Percentiles rank a stretch among this genome's conserved stretches.
Conservation (phyloP, 2,329 filamentous ascomycete genomes). For the Aspergillus oerlinghausenensis region DNA sequence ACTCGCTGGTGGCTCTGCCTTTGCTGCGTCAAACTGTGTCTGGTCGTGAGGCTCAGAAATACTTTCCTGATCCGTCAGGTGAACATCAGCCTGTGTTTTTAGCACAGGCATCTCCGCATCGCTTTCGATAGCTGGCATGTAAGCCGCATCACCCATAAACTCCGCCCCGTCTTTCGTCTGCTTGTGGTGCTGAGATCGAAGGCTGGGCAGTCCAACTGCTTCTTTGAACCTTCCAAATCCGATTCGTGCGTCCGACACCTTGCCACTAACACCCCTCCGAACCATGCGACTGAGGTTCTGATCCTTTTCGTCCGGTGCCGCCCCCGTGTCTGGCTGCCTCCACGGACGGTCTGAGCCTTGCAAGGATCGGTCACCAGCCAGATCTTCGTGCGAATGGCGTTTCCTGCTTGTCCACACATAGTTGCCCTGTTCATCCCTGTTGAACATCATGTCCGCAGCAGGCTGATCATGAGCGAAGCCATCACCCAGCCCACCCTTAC, state of each 20-base stretch:
- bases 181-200: constrained; percentile 39
- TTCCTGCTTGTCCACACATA: constrained; percentile 43
- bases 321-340: constrained; percentile 26
- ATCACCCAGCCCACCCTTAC: constrained; percentile 50
- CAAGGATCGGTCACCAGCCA: constrained; percentile 24
- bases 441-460: constrained; percentile 41
- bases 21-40: constrained; percentile 11
- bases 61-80: constrained; percentile 14
- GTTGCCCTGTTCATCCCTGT: constrained; percentile 42
- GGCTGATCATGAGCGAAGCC: constrained; percentile 26
- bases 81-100: constrained; percentile 13
- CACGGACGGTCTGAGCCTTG: constrained; percentile 28
- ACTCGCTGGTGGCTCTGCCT: constrained; percentile 4
- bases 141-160: constrained; percentile 24
- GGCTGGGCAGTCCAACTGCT: constrained; percentile 58
- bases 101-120: constrained; percentile 19
- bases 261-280: constrained; percentile 74
- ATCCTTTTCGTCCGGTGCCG: constrained; percentile 35
- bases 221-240: constrained; percentile 83
- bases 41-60: constrained; percentile 15
- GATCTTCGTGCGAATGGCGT: constrained; percentile 37
- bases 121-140: constrained; percentile 25
- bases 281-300: constrained; percentile 57
- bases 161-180: constrained; percentile 32
- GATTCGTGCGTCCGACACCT: constrained; percentile 74